These are phyloP conservation scores for Cadophora sp. DNA, from an alignment of 2,329 filamentous ascomycete genomes.

Conservation along the genomic window DNA sequence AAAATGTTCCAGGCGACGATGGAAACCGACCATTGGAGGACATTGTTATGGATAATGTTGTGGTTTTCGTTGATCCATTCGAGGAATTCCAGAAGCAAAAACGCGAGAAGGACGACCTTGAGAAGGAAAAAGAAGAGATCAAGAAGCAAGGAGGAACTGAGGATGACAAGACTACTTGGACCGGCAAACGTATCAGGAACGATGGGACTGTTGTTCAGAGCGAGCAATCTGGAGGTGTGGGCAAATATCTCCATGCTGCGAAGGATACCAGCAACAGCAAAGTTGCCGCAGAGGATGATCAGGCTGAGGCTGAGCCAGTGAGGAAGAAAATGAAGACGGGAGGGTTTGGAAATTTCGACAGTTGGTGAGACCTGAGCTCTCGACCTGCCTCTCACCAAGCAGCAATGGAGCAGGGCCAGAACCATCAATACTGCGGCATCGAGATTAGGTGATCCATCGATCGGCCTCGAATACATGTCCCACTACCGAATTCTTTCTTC, in stretches of 20 bases:
- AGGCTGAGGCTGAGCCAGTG: conserved; percentile 70
- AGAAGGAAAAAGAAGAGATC: conserved; percentile 66
- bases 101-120: conserved; percentile 64
- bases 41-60: conserved; percentile 81
- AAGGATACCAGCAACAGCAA: conserved; percentile 41
- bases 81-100: conserved; percentile 87
- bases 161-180: conserved; percentile 94
- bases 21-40: conserved; percentile 77
- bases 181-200: conserved; percentile 83
- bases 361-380: conserved; percentile 70
- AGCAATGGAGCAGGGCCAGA: neutral
- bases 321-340: conserved; percentile 81
- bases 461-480: too few species aligned
- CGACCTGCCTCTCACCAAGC: neutral
- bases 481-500: too few species aligned
- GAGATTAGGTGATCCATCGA: too few species aligned
- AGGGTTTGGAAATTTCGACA: conserved; percentile 95
- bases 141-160: conserved; percentile 74
- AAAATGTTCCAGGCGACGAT: conserved; percentile 77
- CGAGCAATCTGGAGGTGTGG: conserved; percentile 58
- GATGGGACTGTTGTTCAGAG: conserved; percentile 63
- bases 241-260: conserved; percentile 81
- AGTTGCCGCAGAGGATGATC: conserved; percentile 67
- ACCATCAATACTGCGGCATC: too few species aligned
- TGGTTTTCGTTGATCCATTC: conserved; percentile 92